These are phyloP conservation scores for Fusarium sp. DNA, from an alignment of 2,329 filamentous ascomycete species.

Conservation along the genomic window DNA sequence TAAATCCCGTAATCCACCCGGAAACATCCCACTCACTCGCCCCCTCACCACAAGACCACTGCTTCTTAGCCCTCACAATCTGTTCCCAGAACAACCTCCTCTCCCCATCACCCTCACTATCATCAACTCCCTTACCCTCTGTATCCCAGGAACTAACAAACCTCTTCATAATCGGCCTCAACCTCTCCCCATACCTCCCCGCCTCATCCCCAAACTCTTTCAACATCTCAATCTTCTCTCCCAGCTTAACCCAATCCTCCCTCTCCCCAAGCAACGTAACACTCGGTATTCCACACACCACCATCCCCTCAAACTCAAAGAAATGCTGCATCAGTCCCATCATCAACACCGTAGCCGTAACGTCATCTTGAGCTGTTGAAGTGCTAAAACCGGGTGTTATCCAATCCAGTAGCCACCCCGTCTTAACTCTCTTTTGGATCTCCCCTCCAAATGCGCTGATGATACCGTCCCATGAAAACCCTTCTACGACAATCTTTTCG, in stretches of 20 bases:
- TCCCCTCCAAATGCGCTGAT: constrained; percentile 52
- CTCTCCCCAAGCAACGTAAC: constrained; percentile 55
- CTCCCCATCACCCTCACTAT: constrained; percentile 24
- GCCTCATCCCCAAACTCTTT: constrained; percentile 58
- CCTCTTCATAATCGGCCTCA: constrained; percentile 58
- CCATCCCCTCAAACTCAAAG: constrained; percentile 51
- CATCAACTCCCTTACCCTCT: constrained; percentile 32
- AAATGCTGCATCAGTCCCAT: constrained; percentile 58
- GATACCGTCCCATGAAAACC: constrained; percentile 43
- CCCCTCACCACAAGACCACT: constrained; percentile 46
- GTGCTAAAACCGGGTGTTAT: constrained; percentile 58
- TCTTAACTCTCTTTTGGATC: constrained; percentile 55
- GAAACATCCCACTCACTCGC: constrained; percentile 53
- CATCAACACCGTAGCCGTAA: constrained; percentile 58
- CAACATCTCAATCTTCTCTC: constrained; percentile 57
- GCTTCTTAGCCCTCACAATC: constrained; percentile 53
- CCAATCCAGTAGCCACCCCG: constrained; percentile 56
- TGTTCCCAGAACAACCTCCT: constrained; percentile 57
- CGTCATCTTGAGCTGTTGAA: constrained; percentile 52
- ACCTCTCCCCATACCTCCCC: constrained; percentile 50
- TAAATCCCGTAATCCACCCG: constrained; percentile 63
- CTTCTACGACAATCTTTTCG: constrained; percentile 53
- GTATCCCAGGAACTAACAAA: constrained; percentile 59
- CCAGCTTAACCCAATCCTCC: constrained; percentile 56
- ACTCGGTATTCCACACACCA: constrained; percentile 58